Base-by-base conservation (phyloP, 2,329 filamentous ascomycete species). In the Nigrospora osmanthi region DNA sequence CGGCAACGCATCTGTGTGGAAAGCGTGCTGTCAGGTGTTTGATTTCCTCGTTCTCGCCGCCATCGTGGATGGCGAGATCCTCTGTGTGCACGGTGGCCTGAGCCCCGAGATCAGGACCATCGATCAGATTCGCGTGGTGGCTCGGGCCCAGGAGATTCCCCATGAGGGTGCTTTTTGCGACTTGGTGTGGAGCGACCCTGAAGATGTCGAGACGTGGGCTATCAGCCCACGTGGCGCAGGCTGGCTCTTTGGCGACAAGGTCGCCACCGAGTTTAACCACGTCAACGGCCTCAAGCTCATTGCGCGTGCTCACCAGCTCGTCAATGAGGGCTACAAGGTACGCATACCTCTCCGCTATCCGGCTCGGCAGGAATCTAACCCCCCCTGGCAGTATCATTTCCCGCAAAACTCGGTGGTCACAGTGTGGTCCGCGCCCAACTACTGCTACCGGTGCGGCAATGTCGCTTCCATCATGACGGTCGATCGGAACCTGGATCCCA, bases 261-360 rank as follows among this genome's bases (percentile, higher is more conserved):
- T 97, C 47, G 91, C 97, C 58, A 94, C 93, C 58, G 82, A 83
- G 52, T 98, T 98, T 71, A 98, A 97, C 67, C 85, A 96, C 66
- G 80, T 83, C 47, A 98, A 98, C 63, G 88, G 95, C 59, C 76
- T 98, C 28, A 89, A 85, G 17, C 76, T 98, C 43, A 93, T 98
- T 52, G 93, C 91, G 15, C 81, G 93, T 45, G 93, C 93, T 1
- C 93, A 98, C 62, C 93, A 98, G 65, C 81, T 98, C 17, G 93
- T 98, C 52, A 98, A 97, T 93, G 93, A 98, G 64, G 93, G 93
- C 0, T 98, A 96, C 67, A 97, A 97, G 69, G 93, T 95, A 58
- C 50, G 65, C 53, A 6, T 11, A 5, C 35, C 70, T 85, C 23
- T 85, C 84, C 11, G 11, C 9, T 12, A 34, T 36, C 36, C 15